Percentiles rank a stretch among this genome's conserved stretches.
Conservation (phyloP, 352 stramenopile genomes). For the Aphanomyces invadans region DNA sequence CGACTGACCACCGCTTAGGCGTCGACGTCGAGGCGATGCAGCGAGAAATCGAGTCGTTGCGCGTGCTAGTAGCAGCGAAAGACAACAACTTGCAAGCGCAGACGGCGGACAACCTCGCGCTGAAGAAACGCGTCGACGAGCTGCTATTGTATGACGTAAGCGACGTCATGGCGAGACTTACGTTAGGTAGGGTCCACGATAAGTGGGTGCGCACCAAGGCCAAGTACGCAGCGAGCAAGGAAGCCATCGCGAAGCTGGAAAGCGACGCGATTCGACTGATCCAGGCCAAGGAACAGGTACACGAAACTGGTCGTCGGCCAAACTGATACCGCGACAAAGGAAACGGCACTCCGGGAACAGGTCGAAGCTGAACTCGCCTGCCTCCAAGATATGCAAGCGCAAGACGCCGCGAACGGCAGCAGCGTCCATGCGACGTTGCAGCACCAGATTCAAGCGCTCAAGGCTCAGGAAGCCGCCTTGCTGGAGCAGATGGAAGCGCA, state of each 20-base stretch:
- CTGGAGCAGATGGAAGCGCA: conserved; percentile 50
- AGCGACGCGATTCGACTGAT: conserved; percentile 44
- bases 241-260: conserved; percentile 33
- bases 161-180: no score
- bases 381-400: conserved; percentile 38
- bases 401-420: conserved; percentile 45
- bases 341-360: conserved; percentile 37
- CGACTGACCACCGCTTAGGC: no score
- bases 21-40: conserved; percentile 32
- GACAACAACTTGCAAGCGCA: conserved; percentile 49
- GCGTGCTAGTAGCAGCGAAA: conserved; percentile 48
- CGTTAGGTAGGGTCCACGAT: conserved; percentile 28
- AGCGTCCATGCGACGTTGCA: conserved; percentile 49
- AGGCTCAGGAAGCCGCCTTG: conserved; percentile 40
- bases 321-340: no score
- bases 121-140: conserved; percentile 52
- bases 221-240: conserved; percentile 29
- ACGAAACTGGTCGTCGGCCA: no score
- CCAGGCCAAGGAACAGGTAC: conserved; percentile 39
- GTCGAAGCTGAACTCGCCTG: conserved; percentile 54
- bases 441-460: conserved; percentile 45
- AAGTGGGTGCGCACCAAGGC: conserved; percentile 39
- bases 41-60: conserved; percentile 52
- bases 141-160: conserved; percentile 33
- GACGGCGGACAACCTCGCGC: conserved; percentile 47